A percentile compares a stretch with the other conserved stretches of the same genome.
phyloP scores from a whole-genome alignment of 345 rosid species.

The Lepidium aucheri region DNA sequence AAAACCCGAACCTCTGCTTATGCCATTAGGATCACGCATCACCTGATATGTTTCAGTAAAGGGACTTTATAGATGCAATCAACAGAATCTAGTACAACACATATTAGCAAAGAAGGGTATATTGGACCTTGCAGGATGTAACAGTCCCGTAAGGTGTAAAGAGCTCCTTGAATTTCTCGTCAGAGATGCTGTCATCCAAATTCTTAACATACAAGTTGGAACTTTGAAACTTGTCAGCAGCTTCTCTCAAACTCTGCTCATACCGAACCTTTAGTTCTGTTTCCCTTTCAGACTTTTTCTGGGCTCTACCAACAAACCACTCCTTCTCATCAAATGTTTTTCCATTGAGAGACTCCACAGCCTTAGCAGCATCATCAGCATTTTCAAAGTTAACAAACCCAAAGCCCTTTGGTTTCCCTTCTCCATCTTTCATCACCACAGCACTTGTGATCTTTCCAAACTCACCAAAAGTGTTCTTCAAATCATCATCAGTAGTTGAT shows the following conservation, averaged over 20 bases:
- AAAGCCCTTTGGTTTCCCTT: slow-evolving; percentile 80
- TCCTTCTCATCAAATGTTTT: slow-evolving; percentile 70
- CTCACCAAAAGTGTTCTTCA: slow-evolving; percentile 63
- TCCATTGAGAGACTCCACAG: slow-evolving; percentile 85
- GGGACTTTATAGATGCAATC: neutral
- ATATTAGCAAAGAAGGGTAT: neutral
- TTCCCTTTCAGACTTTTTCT: slow-evolving; percentile 84
- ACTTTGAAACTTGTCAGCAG: slow-evolving; percentile 75
- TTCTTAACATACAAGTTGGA: slow-evolving; percentile 84
- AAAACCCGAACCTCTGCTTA: slow-evolving; percentile 74
- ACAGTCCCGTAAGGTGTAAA: slow-evolving; percentile 71
- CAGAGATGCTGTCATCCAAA: slow-evolving; percentile 70
- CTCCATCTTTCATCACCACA: slow-evolving; percentile 78
- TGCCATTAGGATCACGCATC: slow-evolving; percentile 73
- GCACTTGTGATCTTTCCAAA: slow-evolving; percentile 77
- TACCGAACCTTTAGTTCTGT: slow-evolving; percentile 48
- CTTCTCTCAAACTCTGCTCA: slow-evolving; percentile 83
- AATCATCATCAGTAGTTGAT: slow-evolving; percentile 60
- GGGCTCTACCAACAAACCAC: slow-evolving; percentile 93
- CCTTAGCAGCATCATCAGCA: slow-evolving; percentile 77
- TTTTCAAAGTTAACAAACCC: slow-evolving; percentile 93
- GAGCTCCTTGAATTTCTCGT: slow-evolving; percentile 82
- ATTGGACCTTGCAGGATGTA: slow-evolving; percentile 77
- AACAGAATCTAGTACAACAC: neutral
- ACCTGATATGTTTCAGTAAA: slow-evolving; percentile 35